These are phyloP conservation scores for Leishmania major DNA, from an alignment of 208 protist species.

Conservation along the genomic window DNA sequence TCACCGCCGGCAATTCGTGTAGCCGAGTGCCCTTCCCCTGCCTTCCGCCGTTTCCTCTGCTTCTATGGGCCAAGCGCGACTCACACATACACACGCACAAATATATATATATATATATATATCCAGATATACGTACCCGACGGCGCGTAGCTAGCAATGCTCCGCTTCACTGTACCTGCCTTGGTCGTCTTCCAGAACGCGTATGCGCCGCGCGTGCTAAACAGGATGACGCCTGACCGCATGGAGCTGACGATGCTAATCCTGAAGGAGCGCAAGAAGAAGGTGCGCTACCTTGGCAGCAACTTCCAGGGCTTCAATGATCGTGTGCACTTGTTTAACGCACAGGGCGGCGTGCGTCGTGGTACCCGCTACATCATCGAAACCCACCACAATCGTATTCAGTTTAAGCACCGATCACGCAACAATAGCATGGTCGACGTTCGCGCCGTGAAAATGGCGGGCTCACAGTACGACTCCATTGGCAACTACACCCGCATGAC, in stretches of 20 bases:
- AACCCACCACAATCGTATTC: conserved; percentile 54
- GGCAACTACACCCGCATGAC: conserved; percentile 67
- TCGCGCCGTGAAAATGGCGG: conserved; percentile 57
- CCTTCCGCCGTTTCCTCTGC: background rate
- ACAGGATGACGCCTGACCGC: conserved; percentile 61
- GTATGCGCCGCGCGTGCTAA: conserved; percentile 65
- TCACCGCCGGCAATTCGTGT: background rate
- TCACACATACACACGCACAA: background rate
- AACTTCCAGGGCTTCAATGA: conserved; percentile 71
- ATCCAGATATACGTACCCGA: background rate
- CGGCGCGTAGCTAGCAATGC: conserved; percentile 8
- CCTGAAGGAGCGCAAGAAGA: conserved; percentile 80
- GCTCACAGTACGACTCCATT: conserved; percentile 62
- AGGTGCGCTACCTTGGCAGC: conserved; percentile 70
- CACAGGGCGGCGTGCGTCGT: conserved; percentile 40
- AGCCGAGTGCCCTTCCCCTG: background rate
- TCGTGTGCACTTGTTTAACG: conserved; percentile 58
- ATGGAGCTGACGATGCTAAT: conserved; percentile 65
- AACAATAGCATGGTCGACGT: conserved; percentile 57
- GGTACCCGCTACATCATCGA: conserved; percentile 77
- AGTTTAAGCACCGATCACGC: conserved; percentile 64
- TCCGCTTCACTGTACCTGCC: conserved; percentile 14
- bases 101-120: background rate
- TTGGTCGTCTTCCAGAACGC: conserved; percentile 47
- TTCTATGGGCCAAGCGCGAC: background rate